Conservation (phyloP, 495 filamentous ascomycete species). For the Articulospora tetracladia region DNA sequence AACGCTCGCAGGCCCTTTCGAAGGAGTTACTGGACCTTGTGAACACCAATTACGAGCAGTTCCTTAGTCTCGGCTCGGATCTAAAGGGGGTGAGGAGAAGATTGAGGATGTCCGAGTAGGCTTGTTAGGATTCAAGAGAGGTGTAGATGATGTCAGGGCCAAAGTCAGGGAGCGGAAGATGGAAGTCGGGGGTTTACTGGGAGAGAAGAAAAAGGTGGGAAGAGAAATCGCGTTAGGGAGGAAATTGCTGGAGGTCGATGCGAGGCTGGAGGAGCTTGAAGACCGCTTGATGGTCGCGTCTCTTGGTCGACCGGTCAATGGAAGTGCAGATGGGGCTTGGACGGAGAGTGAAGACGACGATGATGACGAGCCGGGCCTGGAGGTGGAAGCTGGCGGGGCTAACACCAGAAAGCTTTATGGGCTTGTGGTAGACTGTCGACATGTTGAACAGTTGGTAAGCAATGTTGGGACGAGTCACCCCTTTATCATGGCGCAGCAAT, state of each 20-base stretch:
- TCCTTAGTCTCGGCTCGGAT: slow-evolving; percentile 75
- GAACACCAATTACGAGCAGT: slow-evolving; percentile 89
- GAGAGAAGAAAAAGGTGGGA: slow-evolving; percentile 37
- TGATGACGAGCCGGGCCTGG: slow-evolving; percentile 34
- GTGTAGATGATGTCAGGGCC: slow-evolving; percentile 54
- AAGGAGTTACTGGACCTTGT: slow-evolving; percentile 90
- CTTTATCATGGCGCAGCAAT: slow-evolving; percentile 56
- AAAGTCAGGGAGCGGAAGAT: slow-evolving; percentile 44
- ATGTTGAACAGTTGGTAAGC: slow-evolving; percentile 45
- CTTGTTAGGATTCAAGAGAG: slow-evolving; percentile 76
- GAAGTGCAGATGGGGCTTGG: slow-evolving; percentile 29
- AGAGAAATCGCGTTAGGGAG: slow-evolving; percentile 52
- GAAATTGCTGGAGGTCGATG: slow-evolving; percentile 65
- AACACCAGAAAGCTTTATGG: slow-evolving; percentile 49
- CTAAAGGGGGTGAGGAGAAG: slow-evolving; percentile 87
- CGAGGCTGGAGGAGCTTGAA: slow-evolving; percentile 72
- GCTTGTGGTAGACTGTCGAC: slow-evolving; percentile 54
- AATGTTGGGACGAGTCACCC: slow-evolving; percentile 59
- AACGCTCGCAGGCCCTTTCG: slow-evolving; percentile 67
- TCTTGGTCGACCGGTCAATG: slow-evolving; percentile 27
- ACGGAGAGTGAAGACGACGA: slow-evolving; percentile 40
- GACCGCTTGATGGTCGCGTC: slow-evolving; percentile 58
- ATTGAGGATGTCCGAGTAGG: slow-evolving; percentile 89
- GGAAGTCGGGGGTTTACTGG: slow-evolving; percentile 37
- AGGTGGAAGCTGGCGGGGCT: slow-evolving; percentile 28